Percentiles rank a stretch among this genome's conserved stretches.
Evolutionary conservation across 768 basidiomycete genomes (phyloP).

Genomic region (Lepiota subincarnata): DNA sequence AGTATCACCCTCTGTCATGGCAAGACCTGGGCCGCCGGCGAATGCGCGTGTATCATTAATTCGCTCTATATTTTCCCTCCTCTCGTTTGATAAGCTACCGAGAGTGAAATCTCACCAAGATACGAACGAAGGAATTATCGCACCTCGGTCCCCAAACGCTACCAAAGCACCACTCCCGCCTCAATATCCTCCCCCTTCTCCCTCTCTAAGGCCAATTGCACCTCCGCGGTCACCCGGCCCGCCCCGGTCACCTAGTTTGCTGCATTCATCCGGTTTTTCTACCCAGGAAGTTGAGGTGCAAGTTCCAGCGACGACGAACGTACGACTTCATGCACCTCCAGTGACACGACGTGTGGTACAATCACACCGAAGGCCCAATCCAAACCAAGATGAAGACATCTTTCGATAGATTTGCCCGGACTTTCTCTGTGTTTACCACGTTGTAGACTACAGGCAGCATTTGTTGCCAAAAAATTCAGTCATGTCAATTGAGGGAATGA

Average conservation of each 20-base stretch:
- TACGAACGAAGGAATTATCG: conserved; percentile 65
- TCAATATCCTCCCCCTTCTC: conserved; percentile 22
- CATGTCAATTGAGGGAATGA: too few relatives aligned
- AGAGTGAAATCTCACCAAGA: conserved; percentile 42
- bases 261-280: conserved; percentile 34
- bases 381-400: conserved; percentile 14
- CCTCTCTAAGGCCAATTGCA: conserved; percentile 26
- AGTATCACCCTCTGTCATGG: conserved; percentile 34
- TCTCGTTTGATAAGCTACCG: conserved; percentile 37
- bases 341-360: conserved; percentile 5
- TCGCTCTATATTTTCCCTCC: conserved; percentile 56
- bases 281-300: conserved; percentile 32
- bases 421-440: too few relatives aligned
- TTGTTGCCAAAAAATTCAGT: too few relatives aligned
- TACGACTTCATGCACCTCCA: conserved; percentile 36
- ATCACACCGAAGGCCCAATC: conserved; percentile 19
- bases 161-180: conserved; percentile 28
- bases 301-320: conserved; percentile 22
- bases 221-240: conserved; percentile 37
- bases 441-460: too few relatives aligned
- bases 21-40: conserved; percentile 18
- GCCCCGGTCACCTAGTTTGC: conserved; percentile 18
- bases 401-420: background rate
- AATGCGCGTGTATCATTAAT: conserved; percentile 56
- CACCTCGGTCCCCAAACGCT: conserved; percentile 50